Evolutionary conservation across 345 rosid species (phyloP), one percentile per base, ranked within the genome.

Genomic region (Linum trigynum): DNA sequence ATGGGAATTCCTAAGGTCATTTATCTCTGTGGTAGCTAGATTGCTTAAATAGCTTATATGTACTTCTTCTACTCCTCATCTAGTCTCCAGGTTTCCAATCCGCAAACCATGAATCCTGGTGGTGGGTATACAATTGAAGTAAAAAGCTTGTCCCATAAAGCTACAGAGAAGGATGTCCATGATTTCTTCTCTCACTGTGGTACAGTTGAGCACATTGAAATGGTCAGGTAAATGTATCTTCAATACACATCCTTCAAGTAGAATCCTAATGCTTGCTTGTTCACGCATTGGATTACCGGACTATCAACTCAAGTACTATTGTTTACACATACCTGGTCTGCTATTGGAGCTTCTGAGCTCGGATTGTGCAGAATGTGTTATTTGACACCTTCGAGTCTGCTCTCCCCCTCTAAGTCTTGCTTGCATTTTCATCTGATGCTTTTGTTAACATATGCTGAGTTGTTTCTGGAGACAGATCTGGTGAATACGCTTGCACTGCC

Each of bases 171-270:
- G 71, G 88, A 92, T 72, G 79, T 92, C 59, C 56, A 17, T 5
- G 76, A 83, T 59, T 92, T 92, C 65, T 92, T 92, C 63, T 65
- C 80, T 71, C 78, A 87, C 55, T 92, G 94, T 61, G 97, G 98
- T 45, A 74, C 74, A 9, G 75, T 85, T 66, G 88, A 86, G 73
- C 83, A 76, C 57, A 76, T 89, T 50, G 88, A 92, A 73, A 80
- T 92, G 68, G 78, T 77, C 73, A 82, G 94, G 98, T 91, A 76
- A 61, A 23, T 23, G 32, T 1, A 0, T 23, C 32, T 23, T 23
- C 32, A 23, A 23, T 23, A 23, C 32, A 23, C 32, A 23, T 23
- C 32, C 32, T 23, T 23, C 32, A 23, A 23, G 32, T 23, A 23
- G 32, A 23, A 23, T 23, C 32, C 32, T 23, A 23, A 23, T 23